Conservation (phyloP, 805 yeast genomes). For the Kurtzmaniella fragi region DNA sequence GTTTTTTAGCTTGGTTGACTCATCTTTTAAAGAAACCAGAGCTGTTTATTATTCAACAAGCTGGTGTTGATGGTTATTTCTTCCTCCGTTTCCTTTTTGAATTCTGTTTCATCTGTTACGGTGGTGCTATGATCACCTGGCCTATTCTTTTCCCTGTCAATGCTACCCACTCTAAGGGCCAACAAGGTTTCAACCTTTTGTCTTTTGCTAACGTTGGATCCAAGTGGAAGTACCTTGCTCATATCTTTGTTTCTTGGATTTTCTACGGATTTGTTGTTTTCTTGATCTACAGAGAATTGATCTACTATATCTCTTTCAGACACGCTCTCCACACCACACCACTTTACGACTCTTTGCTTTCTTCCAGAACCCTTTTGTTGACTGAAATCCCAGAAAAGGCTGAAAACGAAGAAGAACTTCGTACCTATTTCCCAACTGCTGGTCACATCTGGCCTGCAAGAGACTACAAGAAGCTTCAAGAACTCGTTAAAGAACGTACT, state of each 20-base stretch:
- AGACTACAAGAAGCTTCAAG: conserved; percentile 51
- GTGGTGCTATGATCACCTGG: conserved; percentile 54
- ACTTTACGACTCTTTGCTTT: conserved; percentile 59
- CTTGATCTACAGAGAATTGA: conserved; percentile 68
- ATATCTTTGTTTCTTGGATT: conserved; percentile 70
- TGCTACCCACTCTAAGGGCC: conserved; percentile 59
- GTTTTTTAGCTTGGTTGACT: conserved; percentile 52
- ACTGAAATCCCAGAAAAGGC: conserved; percentile 56
- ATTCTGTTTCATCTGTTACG: conserved; percentile 45
- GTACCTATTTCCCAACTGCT: conserved; percentile 59
- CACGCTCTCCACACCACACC: conserved; percentile 74
- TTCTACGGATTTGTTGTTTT: conserved; percentile 63
- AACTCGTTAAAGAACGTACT: conserved; percentile 57
- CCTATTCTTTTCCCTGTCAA: conserved; percentile 71
- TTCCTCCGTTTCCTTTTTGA: conserved; percentile 61
- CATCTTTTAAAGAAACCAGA: conserved; percentile 51
- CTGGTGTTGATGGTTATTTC: conserved; percentile 75
- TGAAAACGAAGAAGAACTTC: conserved; percentile 45
- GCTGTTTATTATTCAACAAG: conserved; percentile 58
- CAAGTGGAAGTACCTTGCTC: conserved; percentile 66
- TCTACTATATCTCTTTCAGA: conserved; percentile 64
- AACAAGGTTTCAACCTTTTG: conserved; percentile 58
- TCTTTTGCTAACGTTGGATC: conserved; percentile 59
- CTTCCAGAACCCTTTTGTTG: conserved; percentile 68
- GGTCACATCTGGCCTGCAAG: conserved; percentile 59